phyloP scores from a whole-genome alignment of 1,139 yeast species.

The Trichomonascaceae sp. region DNA sequence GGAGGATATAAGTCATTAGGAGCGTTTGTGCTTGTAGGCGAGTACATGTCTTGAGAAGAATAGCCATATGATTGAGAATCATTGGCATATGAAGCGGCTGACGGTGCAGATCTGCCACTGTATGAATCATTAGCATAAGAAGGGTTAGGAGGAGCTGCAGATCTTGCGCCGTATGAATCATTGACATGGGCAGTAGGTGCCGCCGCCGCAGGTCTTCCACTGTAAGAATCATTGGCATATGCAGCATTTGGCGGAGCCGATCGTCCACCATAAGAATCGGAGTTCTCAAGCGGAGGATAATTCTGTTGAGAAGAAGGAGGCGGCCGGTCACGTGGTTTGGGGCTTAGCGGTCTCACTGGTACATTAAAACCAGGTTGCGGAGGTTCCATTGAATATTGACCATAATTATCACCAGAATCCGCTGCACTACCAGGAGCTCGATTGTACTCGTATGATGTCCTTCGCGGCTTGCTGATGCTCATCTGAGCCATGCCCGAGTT shows the following conservation, averaged over 20 bases:
- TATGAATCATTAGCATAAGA: not conserved
- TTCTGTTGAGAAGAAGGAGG: not conserved
- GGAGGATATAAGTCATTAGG: slow-evolving; percentile 4
- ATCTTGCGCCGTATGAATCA: not conserved
- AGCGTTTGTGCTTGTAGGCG: slow-evolving; percentile 5
- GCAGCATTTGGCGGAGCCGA: not conserved
- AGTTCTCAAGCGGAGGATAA: not conserved
- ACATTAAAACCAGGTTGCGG: slow-evolving; percentile 7
- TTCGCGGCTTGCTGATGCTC: not conserved
- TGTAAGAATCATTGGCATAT: not conserved
- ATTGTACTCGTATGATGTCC: not conserved
- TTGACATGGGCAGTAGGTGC: not conserved
- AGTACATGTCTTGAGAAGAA: slow-evolving; percentile 3
- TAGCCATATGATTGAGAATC: slow-evolving; percentile 3
- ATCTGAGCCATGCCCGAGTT: not conserved
- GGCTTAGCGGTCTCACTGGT: not conserved
- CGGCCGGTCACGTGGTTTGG: slow-evolving; percentile 1
- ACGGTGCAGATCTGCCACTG: not conserved
- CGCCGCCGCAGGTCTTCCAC: not conserved
- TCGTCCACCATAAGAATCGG: not conserved
- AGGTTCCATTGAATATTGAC: slow-evolving; percentile 7
- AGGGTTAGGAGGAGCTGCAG: not conserved
- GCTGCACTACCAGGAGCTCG: not conserved
- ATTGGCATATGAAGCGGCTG: not conserved
- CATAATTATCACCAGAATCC: not conserved